Evolutionary conservation across 768 basidiomycete genomes (phyloP), one percentile per base, ranked within the genome.

Genomic region (Gelatoporia subvermispora): DNA sequence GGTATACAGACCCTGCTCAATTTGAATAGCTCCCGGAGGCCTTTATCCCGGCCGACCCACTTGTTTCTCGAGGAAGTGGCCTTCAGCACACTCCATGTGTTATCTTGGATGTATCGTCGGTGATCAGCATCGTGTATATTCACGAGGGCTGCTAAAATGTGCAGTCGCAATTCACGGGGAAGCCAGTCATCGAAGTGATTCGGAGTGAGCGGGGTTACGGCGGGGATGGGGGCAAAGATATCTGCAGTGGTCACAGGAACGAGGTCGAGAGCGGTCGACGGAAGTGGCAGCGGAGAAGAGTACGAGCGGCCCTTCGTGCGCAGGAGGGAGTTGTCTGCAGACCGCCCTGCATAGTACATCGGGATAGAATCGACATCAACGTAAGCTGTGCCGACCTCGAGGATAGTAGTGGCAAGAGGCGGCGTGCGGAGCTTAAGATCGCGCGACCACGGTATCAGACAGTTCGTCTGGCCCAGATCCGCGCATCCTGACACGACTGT

Each of bases 21-120:
- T 65, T 78, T 87, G 58, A 93, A 75, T 37, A 95, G 70, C 64
- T 93, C 91, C 53, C 86, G 70, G 43, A 87, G 62, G 2, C 87
- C 93, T 55, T 74, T 81, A 45, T 86, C 80, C 51, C 74, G 73
- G 5, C 93, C 93, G 10, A 85, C 76, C 87, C 89, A 93, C 57
- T 77, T 79, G 46, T 75, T 74, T 58, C 73, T 79, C 2, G 75
- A 74, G 7, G 81, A 81, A 2, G 74, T 69, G 0, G 90, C 88
- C 51, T 73, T 82, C 13, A 68, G 67, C 22, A 73, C 72, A 10
- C 81, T 79, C 84, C 89, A 87, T 37, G 72, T 72, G 3, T 69
- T 73, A 34, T 74, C 73, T 2, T 56, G 55, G 17, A 78, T 55
- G 13, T 68, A 56, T 35, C 69, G 70, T 43, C 71, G 56, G 58